These are phyloP conservation scores for Groenewaldozyma auringiensis DNA, from an alignment of 1,139 yeast genomes.

Conservation along the genomic window DNA sequence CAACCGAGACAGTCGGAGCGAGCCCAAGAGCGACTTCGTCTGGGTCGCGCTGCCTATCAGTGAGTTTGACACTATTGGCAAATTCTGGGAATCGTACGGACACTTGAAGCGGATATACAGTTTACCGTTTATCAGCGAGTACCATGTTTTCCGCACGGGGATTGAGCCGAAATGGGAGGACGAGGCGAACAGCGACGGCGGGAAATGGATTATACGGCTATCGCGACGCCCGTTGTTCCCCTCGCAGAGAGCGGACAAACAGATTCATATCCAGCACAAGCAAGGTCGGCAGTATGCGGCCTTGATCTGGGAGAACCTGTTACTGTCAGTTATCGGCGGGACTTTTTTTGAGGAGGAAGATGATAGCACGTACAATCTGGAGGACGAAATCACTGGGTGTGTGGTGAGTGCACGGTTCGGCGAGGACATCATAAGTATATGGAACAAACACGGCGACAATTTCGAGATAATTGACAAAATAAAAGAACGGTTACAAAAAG, in stretches of 20 bases:
- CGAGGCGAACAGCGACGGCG: constrained; percentile 55
- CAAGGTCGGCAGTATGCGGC: constrained; percentile 25
- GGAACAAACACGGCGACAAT: constrained; percentile 26
- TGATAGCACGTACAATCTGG: constrained; percentile 9
- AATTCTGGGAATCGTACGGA: constrained; percentile 50
- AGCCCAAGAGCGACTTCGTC: constrained; percentile 29
- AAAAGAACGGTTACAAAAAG: constrained; percentile 18
- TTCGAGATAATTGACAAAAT: constrained; percentile 17
- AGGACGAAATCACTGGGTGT: constrained; percentile 31
- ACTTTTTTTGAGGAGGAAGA: constrained; percentile 18
- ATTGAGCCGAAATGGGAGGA: constrained; percentile 70
- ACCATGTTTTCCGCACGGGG: constrained; percentile 54
- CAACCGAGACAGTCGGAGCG: constrained; percentile 31
- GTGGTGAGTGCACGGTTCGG: constrained; percentile 33
- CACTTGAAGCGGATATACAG: constrained; percentile 43
- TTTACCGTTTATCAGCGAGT: constrained; percentile 49
- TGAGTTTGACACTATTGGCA: constrained; percentile 44
- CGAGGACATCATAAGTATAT: constrained; percentile 32
- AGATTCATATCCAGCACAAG: constrained; percentile 11
- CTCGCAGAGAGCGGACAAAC: constrained; percentile 13
- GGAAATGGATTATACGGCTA: constrained; percentile 58
- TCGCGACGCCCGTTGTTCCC: constrained; percentile 20
- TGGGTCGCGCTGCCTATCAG: constrained; percentile 30
- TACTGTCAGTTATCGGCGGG: constrained; percentile 30
- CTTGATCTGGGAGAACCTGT: constrained; percentile 29